Percentiles rank a stretch among this genome's conserved stretches.
Conservation (phyloP, 2,329 filamentous ascomycete species). For the Fusarium sp. region DNA sequence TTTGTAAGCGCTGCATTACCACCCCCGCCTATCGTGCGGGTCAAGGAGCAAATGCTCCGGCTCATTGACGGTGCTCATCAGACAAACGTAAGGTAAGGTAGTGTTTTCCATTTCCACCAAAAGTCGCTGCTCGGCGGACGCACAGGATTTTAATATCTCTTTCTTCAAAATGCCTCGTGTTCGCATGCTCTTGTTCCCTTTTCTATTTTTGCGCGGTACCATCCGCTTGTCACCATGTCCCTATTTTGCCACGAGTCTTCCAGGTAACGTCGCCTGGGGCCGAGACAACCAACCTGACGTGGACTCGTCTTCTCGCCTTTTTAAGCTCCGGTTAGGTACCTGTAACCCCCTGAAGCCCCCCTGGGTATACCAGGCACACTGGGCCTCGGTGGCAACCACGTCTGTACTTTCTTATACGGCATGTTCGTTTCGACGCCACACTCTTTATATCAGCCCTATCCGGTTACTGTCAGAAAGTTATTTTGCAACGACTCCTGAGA, state of each 20-base stretch:
- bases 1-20: slow-evolving; percentile 50
- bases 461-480: slow-evolving; percentile 24
- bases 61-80: slow-evolving; percentile 43
- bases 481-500: slow-evolving; percentile 9
- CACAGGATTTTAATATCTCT: slow-evolving; percentile 46
- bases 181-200: slow-evolving; percentile 42
- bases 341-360: slow-evolving; percentile 29
- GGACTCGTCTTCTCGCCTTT: slow-evolving; percentile 28
- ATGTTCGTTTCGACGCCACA: slow-evolving; percentile 39
- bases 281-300: slow-evolving; percentile 38
- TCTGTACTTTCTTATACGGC: slow-evolving; percentile 13
- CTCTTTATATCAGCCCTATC: slow-evolving; percentile 49
- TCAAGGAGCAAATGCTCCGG: slow-evolving; percentile 54
- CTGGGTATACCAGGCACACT: slow-evolving; percentile 29
- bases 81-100: slow-evolving; percentile 35
- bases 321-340: slow-evolving; percentile 39
- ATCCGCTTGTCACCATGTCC: slow-evolving; percentile 41
- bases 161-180: slow-evolving; percentile 50
- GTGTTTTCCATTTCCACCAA: slow-evolving; percentile 47
- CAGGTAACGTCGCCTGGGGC: slow-evolving; percentile 39
- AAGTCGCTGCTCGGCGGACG: slow-evolving; percentile 42
- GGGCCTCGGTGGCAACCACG: slow-evolving; percentile 41
- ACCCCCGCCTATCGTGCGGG: slow-evolving; percentile 48
- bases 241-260: slow-evolving; percentile 44
- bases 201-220: slow-evolving; percentile 29